Evolutionary conservation across 352 stramenopile species (phyloP), one percentile per base, ranked within the genome.

Genomic region (Globisporangium ultimum): DNA sequence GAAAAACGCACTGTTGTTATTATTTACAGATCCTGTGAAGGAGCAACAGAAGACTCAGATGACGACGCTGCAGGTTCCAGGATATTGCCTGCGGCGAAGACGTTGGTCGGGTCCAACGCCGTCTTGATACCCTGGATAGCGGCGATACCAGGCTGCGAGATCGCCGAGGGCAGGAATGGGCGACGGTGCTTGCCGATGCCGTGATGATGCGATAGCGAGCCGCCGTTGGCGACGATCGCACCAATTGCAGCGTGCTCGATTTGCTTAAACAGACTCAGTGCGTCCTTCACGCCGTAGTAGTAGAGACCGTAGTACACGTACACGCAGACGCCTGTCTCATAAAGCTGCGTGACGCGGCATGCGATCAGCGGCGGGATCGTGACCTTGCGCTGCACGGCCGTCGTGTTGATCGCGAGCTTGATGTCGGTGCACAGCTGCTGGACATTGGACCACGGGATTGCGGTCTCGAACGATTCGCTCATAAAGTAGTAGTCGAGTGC

Each of bases 281-380:
- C 79, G 55, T 97, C 78, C 18, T 68, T 50, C 20, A 98, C 71
- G 41, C 82, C 80, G 50, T 84, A 89, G 71, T 93, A 91, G 63
- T 97, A 97, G 63, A 98, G 96, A 53, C 91, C 96, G 66, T 98
- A 97, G 71, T 98, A 98, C 62, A 98, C 97, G 67, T 98, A 98
- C 24, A 98, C 78, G 46, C 89, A 97, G 46, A 87, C 93, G 51
- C 94, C 94, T 13, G 97, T 96, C 47, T 97, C 91, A 67, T 98
- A 98, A 13, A 98, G 78, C 70, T 98, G 96, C 1, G 94, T 98
- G 28, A 98, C 82, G 18, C 96, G 86, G 62, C 89, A 96, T 3
- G 87, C 89, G 55, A 98, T 86, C 40, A 98, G 88, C 40, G 93
- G 91, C 10, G 76, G 67, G 21, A 89, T 82, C 20, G 82, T 76